Conservation (phyloP, 2,329 filamentous ascomycete species). For the Alternaria gaisen region DNA sequence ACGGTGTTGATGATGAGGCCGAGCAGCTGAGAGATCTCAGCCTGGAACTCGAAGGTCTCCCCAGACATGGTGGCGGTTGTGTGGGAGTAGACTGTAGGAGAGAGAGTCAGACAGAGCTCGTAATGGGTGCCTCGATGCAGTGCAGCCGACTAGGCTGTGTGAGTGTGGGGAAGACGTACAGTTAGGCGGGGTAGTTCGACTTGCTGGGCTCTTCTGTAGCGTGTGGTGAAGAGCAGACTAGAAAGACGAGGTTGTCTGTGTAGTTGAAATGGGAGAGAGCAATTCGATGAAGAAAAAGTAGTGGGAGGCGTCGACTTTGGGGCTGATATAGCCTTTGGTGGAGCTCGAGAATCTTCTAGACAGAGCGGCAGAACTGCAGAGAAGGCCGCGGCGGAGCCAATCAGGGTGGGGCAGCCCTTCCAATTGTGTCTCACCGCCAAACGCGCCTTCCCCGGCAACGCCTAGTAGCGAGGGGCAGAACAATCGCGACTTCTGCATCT, state of each 20-base stretch:
- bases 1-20: constrained; percentile 99
- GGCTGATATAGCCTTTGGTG: constrained; percentile 45
- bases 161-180: constrained; percentile 24
- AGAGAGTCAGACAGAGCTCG: no score
- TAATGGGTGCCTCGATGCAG: constrained; percentile 6
- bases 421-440: constrained; percentile 37
- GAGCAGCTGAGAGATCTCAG: constrained; percentile 99
- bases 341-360: constrained; percentile 52
- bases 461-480: constrained; percentile 24
- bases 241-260: constrained; percentile 33
- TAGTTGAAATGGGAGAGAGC: constrained; percentile 24
- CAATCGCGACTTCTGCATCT: constrained; percentile 15
- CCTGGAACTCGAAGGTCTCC: constrained; percentile 99
- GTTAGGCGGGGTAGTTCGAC: constrained; percentile 31
- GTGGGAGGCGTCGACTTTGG: constrained; percentile 34
- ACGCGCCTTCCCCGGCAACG: constrained; percentile 29
- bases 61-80: constrained; percentile 71
- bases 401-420: constrained; percentile 23
- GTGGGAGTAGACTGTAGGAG: constrained; percentile 25
- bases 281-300: constrained; percentile 37
- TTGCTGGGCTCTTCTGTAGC: constrained; percentile 32
- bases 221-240: constrained; percentile 31
- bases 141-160: constrained; percentile 18
- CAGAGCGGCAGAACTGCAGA: constrained; percentile 45
- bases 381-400: constrained; percentile 39